Percentiles rank a stretch among this genome's conserved stretches.
Evolutionary conservation across 139 green algal genomes (phyloP).

Genomic region (Coelastrella sp.): DNA sequence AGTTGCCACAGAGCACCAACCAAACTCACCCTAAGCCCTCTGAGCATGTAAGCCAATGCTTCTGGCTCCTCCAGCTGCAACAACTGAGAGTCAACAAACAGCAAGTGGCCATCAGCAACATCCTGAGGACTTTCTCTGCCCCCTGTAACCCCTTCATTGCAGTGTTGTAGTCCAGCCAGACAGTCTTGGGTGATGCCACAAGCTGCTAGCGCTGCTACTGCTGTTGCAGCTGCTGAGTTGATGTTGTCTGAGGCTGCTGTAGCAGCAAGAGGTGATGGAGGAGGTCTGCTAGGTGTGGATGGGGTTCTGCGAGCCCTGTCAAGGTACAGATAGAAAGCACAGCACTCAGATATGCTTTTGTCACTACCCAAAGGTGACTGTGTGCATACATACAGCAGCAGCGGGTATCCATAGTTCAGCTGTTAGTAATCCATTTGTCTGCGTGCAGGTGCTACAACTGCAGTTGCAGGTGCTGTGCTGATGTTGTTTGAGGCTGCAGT

Average conservation of each 20-base stretch:
- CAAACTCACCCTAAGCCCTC: background rate
- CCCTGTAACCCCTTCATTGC: background rate
- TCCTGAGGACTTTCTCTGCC: background rate
- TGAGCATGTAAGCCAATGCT: background rate
- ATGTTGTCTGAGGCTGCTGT: background rate
- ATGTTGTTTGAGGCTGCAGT: too few species aligned
- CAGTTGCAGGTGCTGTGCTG: too few species aligned
- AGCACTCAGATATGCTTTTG: too few species aligned
- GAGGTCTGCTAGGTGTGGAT: background rate
- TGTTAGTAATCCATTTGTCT: too few species aligned
- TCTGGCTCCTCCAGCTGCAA: background rate
- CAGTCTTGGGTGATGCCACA: conserved; percentile 1
- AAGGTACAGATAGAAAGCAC: background rate
- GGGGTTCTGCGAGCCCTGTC: background rate
- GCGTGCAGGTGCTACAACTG: too few species aligned
- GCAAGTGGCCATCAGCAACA: background rate
- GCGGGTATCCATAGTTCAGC: too few species aligned
- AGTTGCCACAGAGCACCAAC: background rate
- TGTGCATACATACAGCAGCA: too few species aligned
- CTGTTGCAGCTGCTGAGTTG: background rate
- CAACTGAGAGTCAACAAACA: conserved; percentile 8
- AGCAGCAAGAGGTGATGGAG: background rate
- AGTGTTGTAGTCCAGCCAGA: background rate
- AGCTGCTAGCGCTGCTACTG: background rate
- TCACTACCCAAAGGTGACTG: too few species aligned